Evolutionary conservation across 177 flowering plant species (phyloP), one percentile per base, ranked within the genome.

Genomic region (Vitis hybrid): DNA sequence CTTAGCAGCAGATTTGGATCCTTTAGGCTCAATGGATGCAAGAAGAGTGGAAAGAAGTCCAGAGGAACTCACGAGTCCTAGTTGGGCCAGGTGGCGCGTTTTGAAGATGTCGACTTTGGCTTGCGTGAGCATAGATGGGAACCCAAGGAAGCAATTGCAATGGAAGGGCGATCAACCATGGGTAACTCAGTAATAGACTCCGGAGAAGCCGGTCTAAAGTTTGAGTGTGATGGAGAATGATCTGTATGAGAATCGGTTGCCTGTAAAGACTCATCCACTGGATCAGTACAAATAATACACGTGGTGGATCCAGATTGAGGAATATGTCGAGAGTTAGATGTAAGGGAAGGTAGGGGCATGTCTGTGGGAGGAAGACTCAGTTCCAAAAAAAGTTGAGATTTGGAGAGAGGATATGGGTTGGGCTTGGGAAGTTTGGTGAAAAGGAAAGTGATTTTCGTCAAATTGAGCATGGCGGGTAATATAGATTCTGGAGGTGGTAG

Each of bases 231-330:
- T 35, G 64, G 19, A 61, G 19, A 15, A 6, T 24, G 24, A 24
- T 2, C 24, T 24, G 24, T n/a, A 61, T 12, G 11, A 61, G 49
- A 35, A 61, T 32, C 2, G 40, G 50, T 10, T 30, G 35, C 64
- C 19, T 61, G 64, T 10, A 61, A 61, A 35, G 64, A 61, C 64
- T 61, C 64, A 61, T 32, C 17, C 18, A 35, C 1, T 32, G 64
- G 17, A 35, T 61, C 24, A 61, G 19, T 35, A 61, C 50, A 61
- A 13, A 35, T 13, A 35, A 3, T 7, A 61, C 64, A 61, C 0
- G 50, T 9, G 24, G 1, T 35, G n/a, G 50, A 2, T 6, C 11
- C 9, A 0, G 51, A 32, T 35, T 30, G 50, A 0, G 18, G 35
- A 50, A 18, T 49, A 19, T 10, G 66, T 9, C 6, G 24, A 1